These are phyloP conservation scores for Globisporangium alternatum DNA, from an alignment of 352 stramenopile genomes.

Conservation along the genomic window DNA sequence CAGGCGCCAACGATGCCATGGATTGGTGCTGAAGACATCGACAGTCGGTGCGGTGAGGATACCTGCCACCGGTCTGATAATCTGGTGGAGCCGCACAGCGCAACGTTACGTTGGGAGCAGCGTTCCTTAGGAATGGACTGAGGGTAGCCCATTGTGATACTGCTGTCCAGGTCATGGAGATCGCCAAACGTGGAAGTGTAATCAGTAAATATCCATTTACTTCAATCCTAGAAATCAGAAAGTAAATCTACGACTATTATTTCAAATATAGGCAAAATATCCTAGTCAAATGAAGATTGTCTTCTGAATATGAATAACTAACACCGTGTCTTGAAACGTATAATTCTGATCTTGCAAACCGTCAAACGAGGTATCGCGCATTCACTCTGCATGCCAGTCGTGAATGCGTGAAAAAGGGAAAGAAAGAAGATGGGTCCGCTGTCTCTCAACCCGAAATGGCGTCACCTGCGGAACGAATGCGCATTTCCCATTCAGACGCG, in stretches of 20 bases:
- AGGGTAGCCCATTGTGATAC: conserved; percentile 23
- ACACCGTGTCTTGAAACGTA: not conserved
- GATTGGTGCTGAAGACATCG: conserved; percentile 24
- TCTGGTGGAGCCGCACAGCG: conserved; percentile 27
- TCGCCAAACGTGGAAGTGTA: too few relatives aligned
- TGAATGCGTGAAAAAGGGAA: not conserved
- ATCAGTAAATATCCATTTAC: too few relatives aligned
- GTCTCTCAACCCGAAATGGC: not conserved
- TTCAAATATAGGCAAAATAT: too few relatives aligned
- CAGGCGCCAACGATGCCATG: conserved; percentile 23
- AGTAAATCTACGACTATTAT: too few relatives aligned
- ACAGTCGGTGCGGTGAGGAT: conserved; percentile 18
- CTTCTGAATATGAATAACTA: too few relatives aligned
- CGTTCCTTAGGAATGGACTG: conserved; percentile 22
- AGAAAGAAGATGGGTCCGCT: conserved; percentile 1
- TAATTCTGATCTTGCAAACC: not conserved
- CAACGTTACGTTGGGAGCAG: conserved; percentile 22
- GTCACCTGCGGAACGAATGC: not conserved
- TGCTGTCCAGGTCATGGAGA: too few relatives aligned
- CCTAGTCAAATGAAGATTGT: too few relatives aligned
- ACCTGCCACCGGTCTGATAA: conserved; percentile 25
- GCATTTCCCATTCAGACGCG: conserved; percentile 8
- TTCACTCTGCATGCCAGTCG: conserved; percentile 1
- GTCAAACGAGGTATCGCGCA: not conserved
- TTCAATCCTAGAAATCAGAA: too few relatives aligned